Evolutionary conservation across 192 early-diverging fungal genomes (phyloP).

Genomic region (Cetraspora pellucida): DNA sequence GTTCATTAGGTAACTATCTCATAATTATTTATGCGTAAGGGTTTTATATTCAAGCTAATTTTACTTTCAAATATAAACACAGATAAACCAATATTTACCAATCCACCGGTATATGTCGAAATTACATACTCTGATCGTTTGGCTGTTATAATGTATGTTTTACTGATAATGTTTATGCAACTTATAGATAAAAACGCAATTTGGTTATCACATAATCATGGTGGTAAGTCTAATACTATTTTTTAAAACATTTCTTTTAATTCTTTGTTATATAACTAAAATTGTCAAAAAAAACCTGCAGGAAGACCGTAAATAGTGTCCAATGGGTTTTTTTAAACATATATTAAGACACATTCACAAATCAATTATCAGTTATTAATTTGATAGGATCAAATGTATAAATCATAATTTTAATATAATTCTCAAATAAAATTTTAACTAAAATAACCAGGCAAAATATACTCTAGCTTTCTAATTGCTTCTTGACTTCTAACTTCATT

Average conservation of each 20-base stretch:
- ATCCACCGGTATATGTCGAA: slow-evolving; percentile 58
- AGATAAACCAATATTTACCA: slow-evolving; percentile 67
- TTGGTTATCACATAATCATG: slow-evolving; percentile 89
- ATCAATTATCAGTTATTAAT: no score
- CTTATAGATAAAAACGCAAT: slow-evolving; percentile 61
- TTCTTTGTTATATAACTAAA: no score
- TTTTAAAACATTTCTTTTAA: background rate
- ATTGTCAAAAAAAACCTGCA: no score
- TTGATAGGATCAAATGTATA: no score
- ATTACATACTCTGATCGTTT: background rate
- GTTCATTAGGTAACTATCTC: slow-evolving; percentile 52
- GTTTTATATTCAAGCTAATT: background rate
- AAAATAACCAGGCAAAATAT: slow-evolving; percentile 81
- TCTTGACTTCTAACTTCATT: slow-evolving; percentile 68
- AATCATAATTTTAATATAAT: no score
- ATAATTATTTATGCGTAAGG: background rate
- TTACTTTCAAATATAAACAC: background rate
- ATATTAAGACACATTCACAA: no score
- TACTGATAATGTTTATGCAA: background rate
- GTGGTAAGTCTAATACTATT: slow-evolving; percentile 49
- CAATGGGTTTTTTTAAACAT: no score
- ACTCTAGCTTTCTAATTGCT: slow-evolving; percentile 77
- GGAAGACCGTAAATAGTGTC: no score
- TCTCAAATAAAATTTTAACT: slow-evolving; percentile 14
- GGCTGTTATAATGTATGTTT: no score